Conservation (phyloP, 371 early-diverging fungal genomes). For the Mucor velutinosus region DNA sequence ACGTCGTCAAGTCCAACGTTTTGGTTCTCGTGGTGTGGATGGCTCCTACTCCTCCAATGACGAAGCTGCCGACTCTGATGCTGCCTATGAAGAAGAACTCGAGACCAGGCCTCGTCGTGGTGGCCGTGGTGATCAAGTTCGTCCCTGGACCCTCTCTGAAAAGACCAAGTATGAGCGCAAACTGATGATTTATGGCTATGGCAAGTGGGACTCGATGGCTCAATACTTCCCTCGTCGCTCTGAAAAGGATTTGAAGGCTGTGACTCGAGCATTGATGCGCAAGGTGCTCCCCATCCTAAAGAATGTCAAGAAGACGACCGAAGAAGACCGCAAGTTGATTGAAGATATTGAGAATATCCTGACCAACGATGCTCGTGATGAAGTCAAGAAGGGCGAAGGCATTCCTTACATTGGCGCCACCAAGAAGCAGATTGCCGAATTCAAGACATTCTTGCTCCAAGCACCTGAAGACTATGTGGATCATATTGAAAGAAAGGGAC, state of each 20-base stretch:
- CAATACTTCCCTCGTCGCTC: constrained; percentile 56
- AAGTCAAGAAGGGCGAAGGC: constrained; percentile 32
- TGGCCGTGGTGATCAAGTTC: constrained; percentile 18
- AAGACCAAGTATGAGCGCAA: constrained; percentile 72
- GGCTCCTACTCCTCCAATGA: constrained; percentile 46
- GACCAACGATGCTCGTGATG: constrained; percentile 35
- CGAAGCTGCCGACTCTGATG: constrained; percentile 53
- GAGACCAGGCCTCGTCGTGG: constrained; percentile 13
- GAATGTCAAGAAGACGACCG: constrained; percentile 21
- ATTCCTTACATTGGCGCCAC: constrained; percentile 64
- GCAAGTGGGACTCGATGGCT: constrained; percentile 71
- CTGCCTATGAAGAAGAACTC: constrained; percentile 46
- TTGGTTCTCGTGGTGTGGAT: constrained; percentile 46
- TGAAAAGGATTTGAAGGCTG: constrained; percentile 60
- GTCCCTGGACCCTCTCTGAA: constrained; percentile 77
- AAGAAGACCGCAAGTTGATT: constrained; percentile 41
- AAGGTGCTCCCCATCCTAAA: constrained; percentile 32
- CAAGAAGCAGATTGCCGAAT: constrained; percentile 61
- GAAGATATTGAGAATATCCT: constrained; percentile 39
- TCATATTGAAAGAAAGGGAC: constrained; percentile 65
- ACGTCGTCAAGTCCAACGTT: constrained; percentile 63
- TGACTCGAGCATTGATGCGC: constrained; percentile 41
- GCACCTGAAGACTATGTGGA: constrained; percentile 73
- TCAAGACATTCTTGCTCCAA: constrained; percentile 65
- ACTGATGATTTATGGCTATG: constrained; percentile 80